Evolutionary conservation across 176 grass and related monocot species (phyloP), one percentile per base, ranked within the genome.

Genomic region (Cenchrus fungigraminus): DNA sequence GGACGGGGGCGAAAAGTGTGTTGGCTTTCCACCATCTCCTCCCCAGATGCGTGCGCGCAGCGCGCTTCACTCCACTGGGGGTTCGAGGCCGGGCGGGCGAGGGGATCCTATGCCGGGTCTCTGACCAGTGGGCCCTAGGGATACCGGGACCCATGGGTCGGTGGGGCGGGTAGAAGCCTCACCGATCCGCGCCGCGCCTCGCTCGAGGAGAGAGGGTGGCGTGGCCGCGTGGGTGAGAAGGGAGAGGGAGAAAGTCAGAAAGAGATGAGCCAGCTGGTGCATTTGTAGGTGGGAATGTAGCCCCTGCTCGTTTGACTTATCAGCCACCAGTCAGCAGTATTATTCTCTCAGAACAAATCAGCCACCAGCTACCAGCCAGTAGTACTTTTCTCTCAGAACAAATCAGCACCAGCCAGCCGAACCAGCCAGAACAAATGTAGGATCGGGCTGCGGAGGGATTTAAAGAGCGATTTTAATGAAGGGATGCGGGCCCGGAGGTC

Each of bases 1-100:
- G 65, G 52, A 86, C 54, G 19, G 74, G 50, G 84, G 82, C 73
- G 58, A 91, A 93, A 95, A 95, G 91, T 45, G 67, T 43, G 43
- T 64, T 53, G 84, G 52, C 91, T 95, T 93, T 95, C 90, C 87
- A 42, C 82, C 87, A 85, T 62, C 75, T 68, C 79, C 71, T 69
- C 59, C 84, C 78, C 73, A 79, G 88, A 90, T 79, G 83, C 65
- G 56, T 66, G 62, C 45, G 45, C 45, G 7, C 7, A 8, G 45
- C 45, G 73, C 42, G 72, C 52, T 75, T 77, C 55, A 2, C 56
- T 11, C 40, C 28, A 40, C 37, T 19, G n/a, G 11, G 50, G 6
- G 37, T 45, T 15, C 54, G 37, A 20, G 56, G 19, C 45, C 45
- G 37, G 3, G 46, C 4, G 32, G 12, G n/a, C 17, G 32, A 28